Evolutionary conservation across 2,329 filamentous ascomycete genomes (phyloP).

Genomic region (Cryoendolithus antarcticus): DNA sequence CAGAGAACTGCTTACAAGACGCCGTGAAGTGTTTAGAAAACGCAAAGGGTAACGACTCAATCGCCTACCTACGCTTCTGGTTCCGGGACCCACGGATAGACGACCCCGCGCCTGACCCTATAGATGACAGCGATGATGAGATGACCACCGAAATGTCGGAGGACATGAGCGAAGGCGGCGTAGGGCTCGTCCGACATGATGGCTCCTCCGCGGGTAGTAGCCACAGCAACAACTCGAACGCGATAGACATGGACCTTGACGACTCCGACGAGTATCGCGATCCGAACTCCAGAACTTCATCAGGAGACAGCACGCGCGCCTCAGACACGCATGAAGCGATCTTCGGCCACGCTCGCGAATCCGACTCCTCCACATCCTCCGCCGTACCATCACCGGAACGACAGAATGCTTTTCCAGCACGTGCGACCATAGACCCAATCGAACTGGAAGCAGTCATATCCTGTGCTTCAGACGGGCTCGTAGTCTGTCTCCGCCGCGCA

Average conservation of each 20-base stretch:
- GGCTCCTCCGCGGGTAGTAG: conserved; percentile 7
- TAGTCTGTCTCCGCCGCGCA: conserved; percentile 66
- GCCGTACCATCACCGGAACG: conserved; percentile 17
- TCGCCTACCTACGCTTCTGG: conserved; percentile 78
- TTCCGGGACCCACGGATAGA: conserved; percentile 60
- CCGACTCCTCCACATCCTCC: conserved; percentile 27
- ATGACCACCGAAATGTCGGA: conserved; percentile 38
- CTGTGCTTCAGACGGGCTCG: conserved; percentile 76
- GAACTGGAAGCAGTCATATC: conserved; percentile 86
- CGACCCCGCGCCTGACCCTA: conserved; percentile 22
- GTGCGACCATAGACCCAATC: conserved; percentile 31
- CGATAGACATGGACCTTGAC: conserved; percentile 21
- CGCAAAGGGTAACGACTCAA: conserved; percentile 81
- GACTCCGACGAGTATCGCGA: not conserved
- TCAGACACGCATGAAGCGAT: conserved; percentile 29
- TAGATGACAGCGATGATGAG: conserved; percentile 30
- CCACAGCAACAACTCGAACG: not conserved
- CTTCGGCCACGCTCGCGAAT: conserved; percentile 27
- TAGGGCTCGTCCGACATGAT: conserved; percentile 29
- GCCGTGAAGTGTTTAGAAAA: conserved; percentile 69
- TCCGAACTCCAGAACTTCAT: conserved; percentile 28
- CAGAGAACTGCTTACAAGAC: conserved; percentile 62
- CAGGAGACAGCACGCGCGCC: conserved; percentile 33
- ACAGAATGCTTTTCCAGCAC: conserved; percentile 11
- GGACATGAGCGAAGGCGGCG: conserved; percentile 38